Conservation (phyloP, 306 rosid species). For the Castanopsis chinensis region DNA sequence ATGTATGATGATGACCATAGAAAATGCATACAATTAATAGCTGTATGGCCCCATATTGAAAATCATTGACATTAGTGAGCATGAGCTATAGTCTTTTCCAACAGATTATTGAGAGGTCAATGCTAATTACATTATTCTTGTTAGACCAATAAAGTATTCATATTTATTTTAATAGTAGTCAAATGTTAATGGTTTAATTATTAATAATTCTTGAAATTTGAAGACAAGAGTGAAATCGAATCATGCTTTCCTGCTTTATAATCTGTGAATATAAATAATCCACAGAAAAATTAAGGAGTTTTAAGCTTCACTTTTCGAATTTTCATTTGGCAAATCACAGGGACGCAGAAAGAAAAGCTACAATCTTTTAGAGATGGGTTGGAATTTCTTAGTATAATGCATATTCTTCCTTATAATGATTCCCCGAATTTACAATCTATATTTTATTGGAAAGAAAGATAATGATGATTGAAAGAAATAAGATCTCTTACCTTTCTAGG, state of each 20-base stretch:
- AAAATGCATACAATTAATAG: too few species aligned
- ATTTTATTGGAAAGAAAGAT: constrained; percentile 18
- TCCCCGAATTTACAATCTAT: background rate
- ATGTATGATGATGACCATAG: too few species aligned
- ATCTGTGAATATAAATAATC: background rate
- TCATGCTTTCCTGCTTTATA: background rate
- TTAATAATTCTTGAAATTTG: background rate
- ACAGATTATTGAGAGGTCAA: background rate
- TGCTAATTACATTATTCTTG: background rate
- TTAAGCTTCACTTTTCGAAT: background rate
- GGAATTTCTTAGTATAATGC: constrained; percentile 13
- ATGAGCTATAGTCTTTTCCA: background rate
- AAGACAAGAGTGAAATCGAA: background rate
- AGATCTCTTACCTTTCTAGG: constrained; percentile 41
- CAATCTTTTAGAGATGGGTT: constrained; percentile 19
- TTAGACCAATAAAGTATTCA: too few species aligned
- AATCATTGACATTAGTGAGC: background rate
- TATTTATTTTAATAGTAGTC: too few species aligned
- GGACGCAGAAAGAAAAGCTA: background rate
- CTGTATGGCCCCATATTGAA: background rate
- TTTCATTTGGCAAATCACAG: background rate
- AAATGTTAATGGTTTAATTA: background rate
- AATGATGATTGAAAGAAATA: constrained; percentile 29
- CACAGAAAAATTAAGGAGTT: background rate
- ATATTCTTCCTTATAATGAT: constrained; percentile 23